Percentiles rank a stretch among this genome's conserved stretches.
phyloP scores from a whole-genome alignment of 192 early-diverging fungal genomes.

The Coemansia sp. region DNA sequence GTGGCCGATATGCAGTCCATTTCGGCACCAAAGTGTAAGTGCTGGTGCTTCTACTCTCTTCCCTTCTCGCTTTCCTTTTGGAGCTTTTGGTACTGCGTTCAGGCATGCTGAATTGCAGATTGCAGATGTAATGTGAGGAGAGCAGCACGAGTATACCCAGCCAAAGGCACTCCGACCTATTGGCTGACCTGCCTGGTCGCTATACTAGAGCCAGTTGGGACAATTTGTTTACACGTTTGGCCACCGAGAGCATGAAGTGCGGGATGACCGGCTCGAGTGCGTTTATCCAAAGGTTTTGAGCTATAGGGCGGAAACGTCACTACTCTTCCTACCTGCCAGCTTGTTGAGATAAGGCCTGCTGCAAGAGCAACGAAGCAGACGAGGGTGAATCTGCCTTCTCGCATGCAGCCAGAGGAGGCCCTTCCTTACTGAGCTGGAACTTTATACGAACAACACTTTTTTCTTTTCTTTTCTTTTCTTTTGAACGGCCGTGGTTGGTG shows the following conservation, averaged over 20 bases:
- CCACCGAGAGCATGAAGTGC: not conserved
- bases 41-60: not conserved
- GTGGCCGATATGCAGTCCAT: constrained; percentile 17
- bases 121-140: not conserved
- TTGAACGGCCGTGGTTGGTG: not conserved
- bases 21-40: constrained; percentile 16
- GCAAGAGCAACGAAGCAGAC: not conserved
- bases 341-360: not conserved
- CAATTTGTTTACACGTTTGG: not conserved
- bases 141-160: too few relatives aligned
- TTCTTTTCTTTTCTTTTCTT: not conserved
- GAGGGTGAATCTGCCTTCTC: not conserved
- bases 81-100: not conserved
- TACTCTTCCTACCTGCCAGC: not conserved
- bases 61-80: too few relatives aligned
- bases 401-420: not conserved
- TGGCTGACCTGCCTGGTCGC: not conserved
- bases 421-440: not conserved
- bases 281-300: not conserved
- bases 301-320: not conserved
- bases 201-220: not conserved
- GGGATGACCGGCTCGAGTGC: not conserved
- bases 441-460: not conserved
- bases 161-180: too few relatives aligned
- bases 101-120: not conserved